Conservation (phyloP, 2,329 filamentous ascomycete species). For the Rhytidhysteron rufulum region DNA sequence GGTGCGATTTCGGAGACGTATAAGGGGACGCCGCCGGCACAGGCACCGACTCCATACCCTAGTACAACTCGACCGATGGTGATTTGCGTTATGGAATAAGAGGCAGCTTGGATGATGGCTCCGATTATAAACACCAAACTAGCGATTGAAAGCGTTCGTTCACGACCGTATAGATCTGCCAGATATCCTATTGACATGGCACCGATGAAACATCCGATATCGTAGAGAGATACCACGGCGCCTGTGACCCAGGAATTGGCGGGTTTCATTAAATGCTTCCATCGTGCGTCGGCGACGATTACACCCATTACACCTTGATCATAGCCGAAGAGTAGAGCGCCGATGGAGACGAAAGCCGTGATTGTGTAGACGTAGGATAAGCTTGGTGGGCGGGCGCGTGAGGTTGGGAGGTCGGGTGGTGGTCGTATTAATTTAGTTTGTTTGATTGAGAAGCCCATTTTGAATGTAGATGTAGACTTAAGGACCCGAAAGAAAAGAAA, state of each 20-base stretch:
- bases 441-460: too few relatives aligned
- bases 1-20: background rate
- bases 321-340: background rate
- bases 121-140: background rate
- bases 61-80: background rate
- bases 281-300: background rate
- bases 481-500: too few relatives aligned
- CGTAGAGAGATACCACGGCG: background rate
- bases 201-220: background rate
- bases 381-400: too few relatives aligned
- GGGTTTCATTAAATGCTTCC: background rate
- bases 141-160: background rate
- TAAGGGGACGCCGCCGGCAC: background rate
- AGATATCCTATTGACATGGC: background rate
- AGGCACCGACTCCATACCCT: background rate
- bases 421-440: too few relatives aligned
- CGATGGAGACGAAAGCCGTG: background rate
- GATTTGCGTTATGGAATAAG: background rate
- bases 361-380: too few relatives aligned
- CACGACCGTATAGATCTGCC: background rate
- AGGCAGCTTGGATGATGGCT: background rate
- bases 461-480: too few relatives aligned
- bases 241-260: background rate
- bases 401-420: too few relatives aligned
- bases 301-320: background rate